Percentiles rank a stretch among this genome's conserved stretches.
Conservation (phyloP, 768 basidiomycete genomes). For the Fibroporia radiculosa region DNA sequence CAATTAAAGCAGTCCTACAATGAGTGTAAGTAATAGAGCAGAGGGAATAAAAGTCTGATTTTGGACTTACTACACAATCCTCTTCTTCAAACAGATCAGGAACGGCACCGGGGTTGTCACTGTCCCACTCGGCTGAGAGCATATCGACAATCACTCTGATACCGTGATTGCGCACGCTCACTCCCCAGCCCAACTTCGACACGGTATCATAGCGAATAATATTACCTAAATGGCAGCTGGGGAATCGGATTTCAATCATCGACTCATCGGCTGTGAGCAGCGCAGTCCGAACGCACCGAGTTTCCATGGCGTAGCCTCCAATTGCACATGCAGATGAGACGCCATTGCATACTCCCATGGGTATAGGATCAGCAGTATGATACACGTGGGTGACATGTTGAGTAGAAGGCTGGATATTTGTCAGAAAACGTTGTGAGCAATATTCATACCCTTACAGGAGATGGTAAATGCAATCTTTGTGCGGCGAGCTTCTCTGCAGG, state of each 20-base stretch:
- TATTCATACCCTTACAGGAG: constrained; percentile 54
- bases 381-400: constrained; percentile 83
- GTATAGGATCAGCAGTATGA: constrained; percentile 90
- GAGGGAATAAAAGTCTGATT: neutral
- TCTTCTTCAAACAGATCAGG: constrained; percentile 45
- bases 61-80: constrained; percentile 51
- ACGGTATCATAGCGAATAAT: constrained; percentile 84
- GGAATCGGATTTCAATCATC: neutral
- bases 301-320: constrained; percentile 83
- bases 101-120: constrained; percentile 27
- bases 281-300: constrained; percentile 31
- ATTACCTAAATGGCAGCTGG: constrained; percentile 81
- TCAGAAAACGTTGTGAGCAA: neutral
- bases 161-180: constrained; percentile 62
- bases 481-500: constrained; percentile 60
- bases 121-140: constrained; percentile 43
- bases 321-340: constrained; percentile 70
- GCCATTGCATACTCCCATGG: constrained; percentile 79
- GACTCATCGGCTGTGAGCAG: neutral
- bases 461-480: constrained; percentile 75
- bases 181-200: constrained; percentile 69
- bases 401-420: constrained; percentile 44
- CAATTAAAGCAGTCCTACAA: constrained; percentile 65
- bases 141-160: constrained; percentile 69
- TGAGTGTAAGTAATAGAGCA: neutral